Conservation (phyloP, 1,284 basidiomycete species). For the Singerocomus inundabilis region DNA sequence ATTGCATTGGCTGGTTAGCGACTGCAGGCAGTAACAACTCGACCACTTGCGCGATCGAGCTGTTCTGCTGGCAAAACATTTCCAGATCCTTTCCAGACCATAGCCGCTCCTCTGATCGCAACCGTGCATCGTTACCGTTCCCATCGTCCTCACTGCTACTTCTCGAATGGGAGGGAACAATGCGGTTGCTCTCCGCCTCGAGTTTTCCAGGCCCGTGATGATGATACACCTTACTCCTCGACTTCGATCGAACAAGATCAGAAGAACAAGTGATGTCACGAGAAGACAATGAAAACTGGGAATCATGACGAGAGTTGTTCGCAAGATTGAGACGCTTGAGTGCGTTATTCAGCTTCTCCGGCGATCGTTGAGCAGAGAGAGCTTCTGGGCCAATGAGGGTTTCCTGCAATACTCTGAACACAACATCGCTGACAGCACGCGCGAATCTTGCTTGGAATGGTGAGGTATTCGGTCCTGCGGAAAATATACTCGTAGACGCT, state of each 20-base stretch:
- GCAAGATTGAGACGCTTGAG: slow-evolving; percentile 29
- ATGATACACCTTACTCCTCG: slow-evolving; percentile 65
- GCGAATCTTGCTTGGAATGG: slow-evolving; percentile 48
- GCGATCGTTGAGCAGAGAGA: slow-evolving; percentile 23
- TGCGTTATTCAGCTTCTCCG: slow-evolving; percentile 22
- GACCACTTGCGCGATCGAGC: slow-evolving; percentile 60
- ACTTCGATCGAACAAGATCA: slow-evolving; percentile 61
- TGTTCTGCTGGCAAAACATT: slow-evolving; percentile 70
- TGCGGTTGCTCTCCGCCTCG: slow-evolving; percentile 49
- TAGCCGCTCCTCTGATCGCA: slow-evolving; percentile 43
- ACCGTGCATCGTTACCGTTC: slow-evolving; percentile 28
- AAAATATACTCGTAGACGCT: slow-evolving; percentile 37
- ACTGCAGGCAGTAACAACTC: slow-evolving; percentile 49
- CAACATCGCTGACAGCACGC: slow-evolving; percentile 66
- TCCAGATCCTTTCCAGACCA: slow-evolving; percentile 70
- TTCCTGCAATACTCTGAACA: slow-evolving; percentile 82
- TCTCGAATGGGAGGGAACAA: slow-evolving; percentile 30
- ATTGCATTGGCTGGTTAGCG: slow-evolving; percentile 32
- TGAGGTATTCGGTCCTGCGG: slow-evolving; percentile 33
- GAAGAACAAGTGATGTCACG: slow-evolving; percentile 23
- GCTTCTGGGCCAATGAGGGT: slow-evolving; percentile 57
- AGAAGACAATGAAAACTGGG: slow-evolving; percentile 26
- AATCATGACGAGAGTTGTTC: slow-evolving; percentile 22
- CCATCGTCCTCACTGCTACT: slow-evolving; percentile 38
- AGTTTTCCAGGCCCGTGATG: slow-evolving; percentile 57